Evolutionary conservation across 306 rosid species (phyloP).

Genomic region (Prunus campanulata): DNA sequence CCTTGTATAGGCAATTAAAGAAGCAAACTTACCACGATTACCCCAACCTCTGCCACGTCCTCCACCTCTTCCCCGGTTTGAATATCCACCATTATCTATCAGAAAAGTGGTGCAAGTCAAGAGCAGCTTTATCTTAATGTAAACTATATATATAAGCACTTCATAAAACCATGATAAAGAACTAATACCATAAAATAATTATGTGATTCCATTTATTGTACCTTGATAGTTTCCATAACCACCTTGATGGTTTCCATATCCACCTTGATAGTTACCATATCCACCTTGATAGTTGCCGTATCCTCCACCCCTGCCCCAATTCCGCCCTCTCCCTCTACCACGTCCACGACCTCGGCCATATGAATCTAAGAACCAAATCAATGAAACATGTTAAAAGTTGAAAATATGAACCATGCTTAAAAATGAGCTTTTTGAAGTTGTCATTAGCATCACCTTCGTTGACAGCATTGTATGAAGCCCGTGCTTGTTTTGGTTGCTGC

Average conservation of each 20-base stretch:
- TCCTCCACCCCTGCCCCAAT: conserved; percentile 81
- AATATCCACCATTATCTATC: conserved; percentile 75
- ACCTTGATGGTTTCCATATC: conserved; percentile 27
- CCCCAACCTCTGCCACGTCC: conserved; percentile 87
- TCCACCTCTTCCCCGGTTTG: conserved; percentile 79
- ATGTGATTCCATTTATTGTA: background rate
- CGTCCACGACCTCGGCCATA: conserved; percentile 86
- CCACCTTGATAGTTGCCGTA: conserved; percentile 55
- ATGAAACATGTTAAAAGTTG: conserved; percentile 9
- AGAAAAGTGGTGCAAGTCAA: conserved; percentile 6
- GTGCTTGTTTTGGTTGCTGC: conserved; percentile 59
- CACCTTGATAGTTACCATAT: conserved; percentile 31
- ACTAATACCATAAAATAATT: background rate
- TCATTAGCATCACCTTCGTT: conserved; percentile 58
- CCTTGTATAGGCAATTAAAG: background rate
- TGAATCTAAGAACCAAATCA: conserved; percentile 47
- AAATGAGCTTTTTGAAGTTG: background rate
- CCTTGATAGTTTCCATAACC: conserved; percentile 23
- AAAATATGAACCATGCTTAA: background rate
- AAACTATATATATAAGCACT: background rate
- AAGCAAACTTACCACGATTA: conserved; percentile 59
- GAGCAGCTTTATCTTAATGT: background rate
- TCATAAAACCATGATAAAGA: background rate
- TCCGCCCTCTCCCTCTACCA: conserved; percentile 87
- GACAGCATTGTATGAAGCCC: conserved; percentile 60